A percentile compares a stretch with the other conserved stretches of the same genome.
These are phyloP conservation scores for Raphanus raphanistrum DNA, from an alignment of 345 rosid species.

Conservation along the genomic window DNA sequence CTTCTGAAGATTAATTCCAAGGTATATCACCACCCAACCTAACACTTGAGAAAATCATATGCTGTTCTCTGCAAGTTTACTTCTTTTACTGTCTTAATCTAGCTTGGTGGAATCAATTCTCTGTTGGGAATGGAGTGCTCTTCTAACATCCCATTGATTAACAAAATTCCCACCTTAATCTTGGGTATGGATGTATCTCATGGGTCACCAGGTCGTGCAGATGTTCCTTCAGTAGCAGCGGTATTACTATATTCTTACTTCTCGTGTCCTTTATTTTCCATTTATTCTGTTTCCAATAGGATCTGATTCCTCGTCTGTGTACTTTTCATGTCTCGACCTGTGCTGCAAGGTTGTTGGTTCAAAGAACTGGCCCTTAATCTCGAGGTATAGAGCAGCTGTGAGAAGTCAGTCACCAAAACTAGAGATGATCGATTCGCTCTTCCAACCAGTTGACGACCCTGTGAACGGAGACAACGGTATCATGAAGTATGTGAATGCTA, in stretches of 20 bases:
- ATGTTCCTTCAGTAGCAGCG: slow-evolving; percentile 79
- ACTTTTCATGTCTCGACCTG: neutral
- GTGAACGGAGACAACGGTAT: slow-evolving; percentile 74
- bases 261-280: neutral
- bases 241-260: slow-evolving; percentile 39
- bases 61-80: neutral
- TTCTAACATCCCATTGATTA: slow-evolving; percentile 52
- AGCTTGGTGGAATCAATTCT: slow-evolving; percentile 97
- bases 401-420: slow-evolving; percentile 77
- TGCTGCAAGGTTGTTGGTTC: slow-evolving; percentile 87
- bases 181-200: slow-evolving; percentile 98
- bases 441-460: slow-evolving; percentile 51
- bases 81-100: slow-evolving; percentile 25
- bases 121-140: slow-evolving; percentile 65
- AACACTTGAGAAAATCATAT: neutral
- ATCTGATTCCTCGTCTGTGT: slow-evolving; percentile 12
- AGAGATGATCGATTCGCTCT: slow-evolving; percentile 89
- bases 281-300: slow-evolving; percentile 4
- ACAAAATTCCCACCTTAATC: slow-evolving; percentile 76
- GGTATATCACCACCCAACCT: slow-evolving; percentile 47
- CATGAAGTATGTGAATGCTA: slow-evolving; percentile 56
- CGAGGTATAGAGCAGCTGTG: slow-evolving; percentile 88
- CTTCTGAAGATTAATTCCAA: slow-evolving; percentile 87
- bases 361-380: slow-evolving; percentile 69
- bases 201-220: slow-evolving; percentile 79